phyloP scores from a whole-genome alignment of 2,329 filamentous ascomycete genomes.

The Aspergillus quadricinctus region DNA sequence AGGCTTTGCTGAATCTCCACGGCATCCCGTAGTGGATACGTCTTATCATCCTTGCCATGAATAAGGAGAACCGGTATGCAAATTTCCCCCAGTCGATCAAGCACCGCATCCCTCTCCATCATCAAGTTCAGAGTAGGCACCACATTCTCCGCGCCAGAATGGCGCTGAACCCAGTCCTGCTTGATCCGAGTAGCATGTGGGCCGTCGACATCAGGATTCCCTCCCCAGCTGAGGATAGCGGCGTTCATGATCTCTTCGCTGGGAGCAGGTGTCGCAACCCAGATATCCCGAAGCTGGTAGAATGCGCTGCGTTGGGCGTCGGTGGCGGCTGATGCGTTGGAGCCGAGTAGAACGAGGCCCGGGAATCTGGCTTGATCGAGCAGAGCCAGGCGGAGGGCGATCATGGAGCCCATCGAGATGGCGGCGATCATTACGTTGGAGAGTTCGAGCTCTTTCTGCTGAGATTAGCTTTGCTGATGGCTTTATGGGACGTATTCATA shows the following conservation, averaged over 20 bases:
- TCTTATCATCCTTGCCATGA: conserved; percentile 1
- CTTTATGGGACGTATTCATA: background rate
- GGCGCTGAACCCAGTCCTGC: background rate
- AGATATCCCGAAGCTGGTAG: conserved; percentile 1
- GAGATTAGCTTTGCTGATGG: background rate
- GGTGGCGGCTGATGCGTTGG: background rate
- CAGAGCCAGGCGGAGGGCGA: conserved; percentile 1
- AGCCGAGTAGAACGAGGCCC: background rate
- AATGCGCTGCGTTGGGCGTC: background rate
- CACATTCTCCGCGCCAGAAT: conserved; percentile 1
- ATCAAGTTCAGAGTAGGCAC: background rate
- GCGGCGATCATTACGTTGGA: background rate
- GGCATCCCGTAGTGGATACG: conserved; percentile 1
- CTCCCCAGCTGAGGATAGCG: conserved; percentile 2
- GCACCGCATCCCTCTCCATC: background rate
- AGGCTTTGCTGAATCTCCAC: background rate
- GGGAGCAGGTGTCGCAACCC: conserved; percentile 1
- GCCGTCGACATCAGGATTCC: background rate
- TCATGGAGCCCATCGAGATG: conserved; percentile 3
- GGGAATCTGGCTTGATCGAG: background rate
- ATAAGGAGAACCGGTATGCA: background rate
- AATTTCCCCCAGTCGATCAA: conserved; percentile 1
- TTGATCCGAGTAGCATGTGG: background rate
- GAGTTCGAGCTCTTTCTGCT: background rate
- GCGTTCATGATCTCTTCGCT: conserved; percentile 1